Conservation (phyloP, 306 rosid genomes). For the Fragaria nilgerrensis region DNA sequence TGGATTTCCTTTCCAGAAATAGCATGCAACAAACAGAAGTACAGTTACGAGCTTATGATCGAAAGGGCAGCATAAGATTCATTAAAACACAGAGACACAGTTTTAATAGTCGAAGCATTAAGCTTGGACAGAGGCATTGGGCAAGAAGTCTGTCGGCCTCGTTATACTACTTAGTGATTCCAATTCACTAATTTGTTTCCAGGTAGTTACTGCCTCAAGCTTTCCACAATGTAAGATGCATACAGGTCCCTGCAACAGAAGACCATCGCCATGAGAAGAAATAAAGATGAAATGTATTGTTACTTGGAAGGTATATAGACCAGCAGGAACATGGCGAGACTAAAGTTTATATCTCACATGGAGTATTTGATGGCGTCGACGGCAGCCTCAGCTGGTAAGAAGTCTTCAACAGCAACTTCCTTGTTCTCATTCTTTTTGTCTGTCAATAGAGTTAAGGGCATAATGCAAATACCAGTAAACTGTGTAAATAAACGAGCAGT, state of each 20-base stretch:
- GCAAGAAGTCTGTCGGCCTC: conserved; percentile 29
- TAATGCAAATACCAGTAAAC: conserved; percentile 19
- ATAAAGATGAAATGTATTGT: neutral
- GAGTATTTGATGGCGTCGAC: conserved; percentile 79
- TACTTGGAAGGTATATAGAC: neutral
- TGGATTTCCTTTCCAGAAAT: neutral
- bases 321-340: neutral
- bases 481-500: neutral
- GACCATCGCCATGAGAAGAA: conserved; percentile 9
- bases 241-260: conserved; percentile 76
- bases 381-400: conserved; percentile 82
- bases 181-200: conserved; percentile 24
- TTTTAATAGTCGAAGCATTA: neutral
- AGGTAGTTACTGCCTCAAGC: conserved; percentile 75
- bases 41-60: neutral
- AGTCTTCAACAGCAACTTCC: conserved; percentile 90
- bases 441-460: conserved; percentile 43
- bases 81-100: neutral
- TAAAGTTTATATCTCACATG: conserved; percentile 49
- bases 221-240: conserved; percentile 85
- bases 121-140: conserved; percentile 11
- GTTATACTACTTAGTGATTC: conserved; percentile 6
- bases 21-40: neutral
- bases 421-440: conserved; percentile 99
- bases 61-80: neutral